These are phyloP conservation scores for Silybum marianum DNA, from an alignment of 129 eudicot genomes.

Conservation along the genomic window DNA sequence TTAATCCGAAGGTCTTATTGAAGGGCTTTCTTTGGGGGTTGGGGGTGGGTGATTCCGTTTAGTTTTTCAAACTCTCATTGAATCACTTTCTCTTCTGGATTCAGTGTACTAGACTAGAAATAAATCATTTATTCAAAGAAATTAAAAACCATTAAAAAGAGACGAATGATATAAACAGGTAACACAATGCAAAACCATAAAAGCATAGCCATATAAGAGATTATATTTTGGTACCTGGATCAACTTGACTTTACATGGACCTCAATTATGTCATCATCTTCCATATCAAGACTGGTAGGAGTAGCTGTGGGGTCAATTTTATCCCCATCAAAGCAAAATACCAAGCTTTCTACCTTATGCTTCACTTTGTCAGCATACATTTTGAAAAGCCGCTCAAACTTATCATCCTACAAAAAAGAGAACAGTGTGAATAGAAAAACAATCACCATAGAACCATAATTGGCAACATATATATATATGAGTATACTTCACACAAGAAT, in stretches of 20 bases:
- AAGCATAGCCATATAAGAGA: background rate
- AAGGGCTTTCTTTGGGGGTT: background rate
- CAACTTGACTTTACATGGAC: slow-evolving; percentile 68
- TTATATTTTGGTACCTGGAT: slow-evolving; percentile 42
- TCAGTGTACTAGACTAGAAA: background rate
- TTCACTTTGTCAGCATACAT: slow-evolving; percentile 68
- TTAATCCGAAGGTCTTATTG: slow-evolving; percentile 9
- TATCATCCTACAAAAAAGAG: slow-evolving; percentile 68
- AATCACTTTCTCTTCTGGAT: background rate
- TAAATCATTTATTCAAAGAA: background rate
- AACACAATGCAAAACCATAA: background rate
- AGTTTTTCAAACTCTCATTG: background rate
- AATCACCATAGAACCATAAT: background rate
- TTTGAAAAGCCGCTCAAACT: slow-evolving; percentile 73
- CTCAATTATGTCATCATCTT: slow-evolving; percentile 86
- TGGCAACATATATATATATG: background rate
- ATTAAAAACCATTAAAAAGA: background rate
- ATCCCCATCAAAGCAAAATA: slow-evolving; percentile 86
- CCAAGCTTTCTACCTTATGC: slow-evolving; percentile 51
- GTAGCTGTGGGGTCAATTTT: slow-evolving; percentile 71
- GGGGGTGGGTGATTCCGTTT: background rate
- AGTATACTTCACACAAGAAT: background rate
- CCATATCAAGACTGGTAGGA: slow-evolving; percentile 87
- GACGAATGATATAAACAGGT: background rate
- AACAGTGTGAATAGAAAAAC: background rate